Evolutionary conservation across 148 eudicot genomes (phyloP), one percentile per base, ranked within the genome.

Genomic region (Linanthus parryae): DNA sequence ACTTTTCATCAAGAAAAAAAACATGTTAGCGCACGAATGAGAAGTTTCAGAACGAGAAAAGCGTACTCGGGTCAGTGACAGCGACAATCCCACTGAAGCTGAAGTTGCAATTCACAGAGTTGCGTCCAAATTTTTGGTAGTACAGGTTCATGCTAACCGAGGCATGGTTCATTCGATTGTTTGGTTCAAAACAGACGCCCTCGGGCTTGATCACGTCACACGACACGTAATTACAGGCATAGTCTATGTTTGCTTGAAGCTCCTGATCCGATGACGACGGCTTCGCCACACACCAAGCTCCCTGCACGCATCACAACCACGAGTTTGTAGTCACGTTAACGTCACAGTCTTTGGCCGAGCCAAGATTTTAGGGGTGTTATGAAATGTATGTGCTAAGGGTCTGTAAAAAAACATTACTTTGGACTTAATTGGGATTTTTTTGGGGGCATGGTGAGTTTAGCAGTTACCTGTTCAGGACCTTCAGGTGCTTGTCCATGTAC

Each of bases 71-170:
- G 52, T 76, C 80, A 3, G 74, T 53, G 23, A 59, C 30, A 28
- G 59, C 52, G 13, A 73, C 21, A 22, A 81, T 14, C 10, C 50
- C 88, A 10, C 80, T 55, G 4, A 26, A 33, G 11, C 23, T 27
- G 64, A 77, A 81, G 29, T 69, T 43, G 16, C 83, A 81, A 18
- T 67, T 60, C 58, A 54, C 54, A 2, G 6, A 5, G 29, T 48
- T 0, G 21, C 67, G 63, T 20, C 73, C 75, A 0, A 48, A 17
- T 2, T 36, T 27, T 28, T 81, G 80, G 57, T 56, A 81, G 65
- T 68, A 81, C 9, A 77, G 61, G 58, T 81, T 77, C 88, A 81
- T 81, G 51, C 20, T 76, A 20, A 81, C 72, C 0, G 88, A 81
- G 18, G 88, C 88, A 17, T 69, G 78, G 61, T 56, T 81, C 30